phyloP scores from a whole-genome alignment of 805 yeast species.

The Ogataea ramenticola region DNA sequence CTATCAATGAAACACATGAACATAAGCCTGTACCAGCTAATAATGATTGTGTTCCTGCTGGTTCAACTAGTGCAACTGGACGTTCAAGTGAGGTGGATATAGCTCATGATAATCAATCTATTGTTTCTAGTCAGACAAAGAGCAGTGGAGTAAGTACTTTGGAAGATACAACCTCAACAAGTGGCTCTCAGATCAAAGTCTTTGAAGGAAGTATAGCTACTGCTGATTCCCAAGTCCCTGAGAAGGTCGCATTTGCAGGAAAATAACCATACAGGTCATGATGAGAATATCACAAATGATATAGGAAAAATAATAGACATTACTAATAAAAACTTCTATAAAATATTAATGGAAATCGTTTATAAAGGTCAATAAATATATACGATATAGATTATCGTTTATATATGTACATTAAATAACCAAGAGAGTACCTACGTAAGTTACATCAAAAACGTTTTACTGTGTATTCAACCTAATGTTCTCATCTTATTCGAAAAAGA shows the following conservation, averaged over 20 bases:
- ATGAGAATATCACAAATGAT: background rate
- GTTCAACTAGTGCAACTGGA: too few relatives aligned
- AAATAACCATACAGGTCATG: too few relatives aligned
- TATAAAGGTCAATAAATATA: too few relatives aligned
- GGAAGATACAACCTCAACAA: background rate
- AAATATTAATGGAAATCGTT: too few relatives aligned
- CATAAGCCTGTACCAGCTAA: too few relatives aligned
- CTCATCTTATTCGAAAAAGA: constrained; percentile 27
- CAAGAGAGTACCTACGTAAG: too few relatives aligned
- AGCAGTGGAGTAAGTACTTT: constrained; percentile 1
- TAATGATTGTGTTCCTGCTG: too few relatives aligned
- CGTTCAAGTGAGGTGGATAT: background rate
- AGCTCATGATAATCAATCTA: background rate
- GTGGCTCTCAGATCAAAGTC: background rate
- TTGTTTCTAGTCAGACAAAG: constrained; percentile 1
- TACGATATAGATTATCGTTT: too few relatives aligned
- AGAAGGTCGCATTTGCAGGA: background rate
- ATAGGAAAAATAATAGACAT: background rate
- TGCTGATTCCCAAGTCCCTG: background rate
- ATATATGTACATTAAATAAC: too few relatives aligned
- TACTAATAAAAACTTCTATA: too few relatives aligned
- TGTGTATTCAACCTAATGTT: constrained; percentile 20
- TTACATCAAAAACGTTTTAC: too few relatives aligned
- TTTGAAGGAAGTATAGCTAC: background rate
- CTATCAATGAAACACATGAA: background rate